Percentiles rank a stretch among this genome's conserved stretches.
These are phyloP conservation scores for Podospora comata DNA, from an alignment of 495 filamentous ascomycete species.

Conservation along the genomic window DNA sequence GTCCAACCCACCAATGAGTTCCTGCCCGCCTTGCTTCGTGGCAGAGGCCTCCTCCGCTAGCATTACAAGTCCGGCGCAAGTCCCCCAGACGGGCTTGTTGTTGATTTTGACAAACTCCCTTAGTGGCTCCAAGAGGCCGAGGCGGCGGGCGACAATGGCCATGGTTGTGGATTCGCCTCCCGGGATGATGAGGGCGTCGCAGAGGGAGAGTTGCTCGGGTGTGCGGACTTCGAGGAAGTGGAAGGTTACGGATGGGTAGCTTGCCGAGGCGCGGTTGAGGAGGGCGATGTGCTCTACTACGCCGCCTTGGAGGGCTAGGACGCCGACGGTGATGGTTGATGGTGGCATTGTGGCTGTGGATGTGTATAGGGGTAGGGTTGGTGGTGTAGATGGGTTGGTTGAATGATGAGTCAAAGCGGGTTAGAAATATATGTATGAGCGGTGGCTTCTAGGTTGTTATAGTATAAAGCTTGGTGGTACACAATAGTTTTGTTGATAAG, in stretches of 20 bases:
- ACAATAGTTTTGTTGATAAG: too few relatives aligned
- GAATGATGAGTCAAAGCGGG: background rate
- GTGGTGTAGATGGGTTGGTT: background rate
- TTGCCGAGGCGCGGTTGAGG: slow-evolving; percentile 59
- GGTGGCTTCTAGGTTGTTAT: background rate
- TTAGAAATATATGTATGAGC: background rate
- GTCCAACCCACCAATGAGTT: slow-evolving; percentile 87
- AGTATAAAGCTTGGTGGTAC: background rate
- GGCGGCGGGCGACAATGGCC: slow-evolving; percentile 78
- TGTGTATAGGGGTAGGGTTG: background rate
- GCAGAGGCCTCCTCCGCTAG: slow-evolving; percentile 84
- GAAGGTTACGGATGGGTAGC: slow-evolving; percentile 34
- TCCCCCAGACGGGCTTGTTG: slow-evolving; percentile 89
- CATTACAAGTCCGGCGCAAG: slow-evolving; percentile 90
- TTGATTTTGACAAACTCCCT: slow-evolving; percentile 90
- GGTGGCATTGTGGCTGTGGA: background rate
- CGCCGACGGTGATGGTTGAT: slow-evolving; percentile 61
- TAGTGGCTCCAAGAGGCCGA: slow-evolving; percentile 76
- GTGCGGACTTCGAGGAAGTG: slow-evolving; percentile 78
- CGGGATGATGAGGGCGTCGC: slow-evolving; percentile 83
- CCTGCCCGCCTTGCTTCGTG: slow-evolving; percentile 87
- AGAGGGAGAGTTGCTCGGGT: slow-evolving; percentile 60
- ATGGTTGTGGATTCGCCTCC: slow-evolving; percentile 96
- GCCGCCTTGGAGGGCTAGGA: slow-evolving; percentile 90
- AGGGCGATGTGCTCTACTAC: slow-evolving; percentile 85